Base-by-base conservation (phyloP, 2,329 filamentous ascomycete genomes). In the Orbilia javanica region DNA sequence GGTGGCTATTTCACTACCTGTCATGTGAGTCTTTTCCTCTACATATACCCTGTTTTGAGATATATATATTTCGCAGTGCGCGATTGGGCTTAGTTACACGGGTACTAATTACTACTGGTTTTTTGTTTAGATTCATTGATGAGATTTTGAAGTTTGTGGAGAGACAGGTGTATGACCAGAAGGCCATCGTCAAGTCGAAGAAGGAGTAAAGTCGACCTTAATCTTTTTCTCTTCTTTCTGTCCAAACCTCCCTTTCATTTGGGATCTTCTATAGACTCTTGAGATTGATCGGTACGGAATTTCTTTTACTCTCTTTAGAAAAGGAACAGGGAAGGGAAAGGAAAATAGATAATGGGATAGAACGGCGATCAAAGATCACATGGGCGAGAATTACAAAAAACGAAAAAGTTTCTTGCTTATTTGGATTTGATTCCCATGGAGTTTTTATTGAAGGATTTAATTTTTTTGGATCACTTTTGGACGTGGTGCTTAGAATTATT, bases 101-200 rank as follows among this genome's bases (percentile, higher is more conserved):
- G 80, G 82, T 69, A 31, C 64, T 79, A 31, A 68, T 60, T 18
- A 15, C 29, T 39, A 4, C 3, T 3, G 22, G 55, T 55, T 52
- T 36, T 3, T 80, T 1, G 31, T 10, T 15, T 57, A 93, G 92
- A 82, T 80, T 94, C 69, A 92, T 97, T 81, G 94, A 97, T 80
- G 94, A 97, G 85, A 84, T 89, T 1, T 89, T 97, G 82, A 97
- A 97, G 86, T 87, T 90, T 67, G 80, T 92, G 52, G 94, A 97
- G 86, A 88, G 92, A 79, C 85, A 86, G 63, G 88, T 90, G 80
- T 92, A 92, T 83, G 84, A 88, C 81, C 86, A 89, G 81, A 88
- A 85, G 62, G 62, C 73, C 20, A 44, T n/a, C 3, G 52, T 77
- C 20, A 71, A 46, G 52, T 31, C 64, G 50, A 77, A 77, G 66